These are phyloP conservation scores for Chlorella sorokiniana DNA, from an alignment of 139 green algal species.

Conservation along the genomic window DNA sequence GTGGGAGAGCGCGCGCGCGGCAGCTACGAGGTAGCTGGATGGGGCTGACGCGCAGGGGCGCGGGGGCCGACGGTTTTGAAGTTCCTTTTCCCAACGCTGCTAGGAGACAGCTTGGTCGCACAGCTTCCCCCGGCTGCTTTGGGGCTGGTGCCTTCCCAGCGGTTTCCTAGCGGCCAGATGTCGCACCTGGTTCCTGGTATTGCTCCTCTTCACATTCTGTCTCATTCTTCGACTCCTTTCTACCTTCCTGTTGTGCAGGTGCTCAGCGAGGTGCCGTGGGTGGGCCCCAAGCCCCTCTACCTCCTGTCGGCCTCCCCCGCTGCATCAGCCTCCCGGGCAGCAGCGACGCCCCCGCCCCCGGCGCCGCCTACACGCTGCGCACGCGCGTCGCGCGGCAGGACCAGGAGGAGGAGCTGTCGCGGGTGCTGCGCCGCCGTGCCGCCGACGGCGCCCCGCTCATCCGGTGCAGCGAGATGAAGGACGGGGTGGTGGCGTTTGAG, in stretches of 20 bases:
- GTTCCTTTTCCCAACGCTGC: too few relatives aligned
- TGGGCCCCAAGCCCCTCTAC: constrained; percentile 66
- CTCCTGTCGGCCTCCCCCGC: constrained; percentile 56
- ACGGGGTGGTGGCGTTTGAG: constrained; percentile 74
- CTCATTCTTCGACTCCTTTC: background rate
- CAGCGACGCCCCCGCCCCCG: background rate
- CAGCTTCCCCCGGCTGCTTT: too few relatives aligned
- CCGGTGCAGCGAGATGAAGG: constrained; percentile 50
- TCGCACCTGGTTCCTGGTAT: too few relatives aligned
- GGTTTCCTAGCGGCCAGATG: too few relatives aligned
- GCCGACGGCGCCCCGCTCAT: constrained; percentile 39
- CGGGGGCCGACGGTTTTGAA: too few relatives aligned
- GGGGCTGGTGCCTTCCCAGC: too few relatives aligned
- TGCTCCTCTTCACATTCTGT: too few relatives aligned
- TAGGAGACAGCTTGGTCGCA: too few relatives aligned
- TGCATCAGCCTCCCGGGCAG: background rate
- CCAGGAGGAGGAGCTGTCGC: constrained; percentile 55
- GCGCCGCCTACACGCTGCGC: constrained; percentile 58
- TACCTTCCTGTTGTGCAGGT: constrained; percentile 44
- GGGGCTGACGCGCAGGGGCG: too few relatives aligned
- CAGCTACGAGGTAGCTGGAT: constrained; percentile 54
- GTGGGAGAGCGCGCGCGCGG: constrained; percentile 35
- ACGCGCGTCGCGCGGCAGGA: constrained; percentile 51
- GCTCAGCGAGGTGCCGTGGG: constrained; percentile 67
- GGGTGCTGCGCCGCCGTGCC: constrained; percentile 56